Percentiles rank a stretch among this genome's conserved stretches.
Evolutionary conservation across 2,329 filamentous ascomycete genomes (phyloP).

Genomic region (Cladosporium sp.): DNA sequence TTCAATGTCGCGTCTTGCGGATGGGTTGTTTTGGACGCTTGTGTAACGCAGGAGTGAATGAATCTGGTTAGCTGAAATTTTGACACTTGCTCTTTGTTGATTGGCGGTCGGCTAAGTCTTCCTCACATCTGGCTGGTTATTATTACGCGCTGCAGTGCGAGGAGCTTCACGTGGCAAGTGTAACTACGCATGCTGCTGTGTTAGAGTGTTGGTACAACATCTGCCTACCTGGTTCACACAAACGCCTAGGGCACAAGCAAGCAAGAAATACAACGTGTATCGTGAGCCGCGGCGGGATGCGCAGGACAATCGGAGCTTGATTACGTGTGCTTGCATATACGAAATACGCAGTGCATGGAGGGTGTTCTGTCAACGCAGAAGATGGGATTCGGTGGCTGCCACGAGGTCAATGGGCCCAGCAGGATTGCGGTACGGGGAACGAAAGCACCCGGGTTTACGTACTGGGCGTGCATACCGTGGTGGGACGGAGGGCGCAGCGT

Average conservation of each 20-base stretch:
- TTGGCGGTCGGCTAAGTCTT: neutral
- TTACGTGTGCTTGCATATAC: neutral
- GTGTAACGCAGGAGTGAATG: neutral
- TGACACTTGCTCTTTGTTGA: neutral
- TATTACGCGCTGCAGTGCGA: neutral
- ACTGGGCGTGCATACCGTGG: neutral
- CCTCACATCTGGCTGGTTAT: neutral
- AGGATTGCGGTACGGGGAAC: slow-evolving; percentile 4
- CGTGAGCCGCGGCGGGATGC: neutral
- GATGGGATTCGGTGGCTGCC: slow-evolving; percentile 10
- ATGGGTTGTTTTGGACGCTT: neutral
- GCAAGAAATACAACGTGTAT: neutral
- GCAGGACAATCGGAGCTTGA: neutral
- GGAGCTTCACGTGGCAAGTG: neutral
- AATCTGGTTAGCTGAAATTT: neutral
- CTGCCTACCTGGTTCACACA: neutral
- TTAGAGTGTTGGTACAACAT: neutral
- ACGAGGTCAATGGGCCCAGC: slow-evolving; percentile 4
- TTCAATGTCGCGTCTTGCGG: neutral
- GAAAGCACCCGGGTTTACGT: neutral
- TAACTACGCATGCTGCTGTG: neutral
- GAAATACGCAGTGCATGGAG: neutral
- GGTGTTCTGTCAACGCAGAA: neutral
- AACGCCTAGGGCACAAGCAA: neutral
- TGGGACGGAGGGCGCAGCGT: neutral